Evolutionary conservation across 169 alveolate species (phyloP).

Genomic region (Plasmodium vivax): DNA sequence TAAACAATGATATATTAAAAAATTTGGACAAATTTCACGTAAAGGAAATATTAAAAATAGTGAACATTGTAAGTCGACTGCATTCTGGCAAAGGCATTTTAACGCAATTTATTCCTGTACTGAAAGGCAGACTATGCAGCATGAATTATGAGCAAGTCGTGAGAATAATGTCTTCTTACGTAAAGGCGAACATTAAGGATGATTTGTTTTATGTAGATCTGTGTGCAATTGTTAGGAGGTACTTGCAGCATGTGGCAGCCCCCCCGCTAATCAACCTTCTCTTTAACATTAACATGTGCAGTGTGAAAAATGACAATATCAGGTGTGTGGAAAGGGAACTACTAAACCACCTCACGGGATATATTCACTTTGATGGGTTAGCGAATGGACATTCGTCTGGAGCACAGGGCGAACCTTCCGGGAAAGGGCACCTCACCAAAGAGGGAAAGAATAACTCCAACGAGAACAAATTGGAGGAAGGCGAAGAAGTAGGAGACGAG

Average conservation of each 20-base stretch:
- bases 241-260: not conserved
- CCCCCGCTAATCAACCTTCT: conserved; percentile 27
- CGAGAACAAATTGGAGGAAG: not conserved
- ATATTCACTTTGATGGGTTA: not conserved
- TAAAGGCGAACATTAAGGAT: conserved; percentile 51
- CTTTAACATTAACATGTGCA: conserved; percentile 17
- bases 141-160: not conserved
- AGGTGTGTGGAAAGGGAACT: conserved; percentile 7
- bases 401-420: not conserved
- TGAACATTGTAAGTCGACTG: conserved; percentile 39
- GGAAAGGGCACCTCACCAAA: not conserved
- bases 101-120: conserved; percentile 11
- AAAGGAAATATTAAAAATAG: conserved; percentile 45
- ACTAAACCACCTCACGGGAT: not conserved
- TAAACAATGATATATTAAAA: conserved; percentile 45
- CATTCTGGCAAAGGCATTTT: conserved; percentile 46
- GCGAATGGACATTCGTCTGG: not conserved
- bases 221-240: conserved; percentile 16
- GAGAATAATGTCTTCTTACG: conserved; percentile 25
- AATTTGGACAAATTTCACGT: conserved; percentile 37
- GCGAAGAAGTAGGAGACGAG: too few relatives aligned
- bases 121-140: conserved; percentile 5
- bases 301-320: conserved; percentile 24
- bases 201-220: conserved; percentile 13
- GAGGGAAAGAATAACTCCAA: not conserved